Conservation (phyloP, 768 basidiomycete species). For the Trametes cubensis region DNA sequence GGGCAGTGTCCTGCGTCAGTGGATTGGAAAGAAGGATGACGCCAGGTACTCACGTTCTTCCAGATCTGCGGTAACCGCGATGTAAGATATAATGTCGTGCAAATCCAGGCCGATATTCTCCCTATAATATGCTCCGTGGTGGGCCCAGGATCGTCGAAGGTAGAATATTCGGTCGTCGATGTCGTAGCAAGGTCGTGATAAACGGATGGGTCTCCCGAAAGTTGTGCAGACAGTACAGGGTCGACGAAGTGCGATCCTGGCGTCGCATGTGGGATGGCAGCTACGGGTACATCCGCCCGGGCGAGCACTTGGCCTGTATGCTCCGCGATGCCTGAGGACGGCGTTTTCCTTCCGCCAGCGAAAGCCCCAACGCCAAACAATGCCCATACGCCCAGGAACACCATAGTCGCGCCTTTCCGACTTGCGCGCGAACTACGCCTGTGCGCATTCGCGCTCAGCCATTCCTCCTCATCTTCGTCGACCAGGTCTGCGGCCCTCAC, state of each 20-base stretch:
- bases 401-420: slow-evolving; percentile 72
- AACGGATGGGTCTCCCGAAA: slow-evolving; percentile 3
- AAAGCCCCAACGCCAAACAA: slow-evolving; percentile 70
- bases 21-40: slow-evolving; percentile 1
- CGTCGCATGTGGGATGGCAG: not conserved
- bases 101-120: slow-evolving; percentile 91
- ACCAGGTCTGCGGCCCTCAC: slow-evolving; percentile 38
- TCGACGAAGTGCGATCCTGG: not conserved
- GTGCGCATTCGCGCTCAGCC: slow-evolving; percentile 22
- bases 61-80: slow-evolving; percentile 96
- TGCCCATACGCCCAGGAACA: slow-evolving; percentile 78
- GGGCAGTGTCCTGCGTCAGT: not conserved
- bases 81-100: slow-evolving; percentile 91
- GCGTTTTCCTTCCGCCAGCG: slow-evolving; percentile 35
- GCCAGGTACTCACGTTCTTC: slow-evolving; percentile 81
- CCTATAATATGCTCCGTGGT: slow-evolving; percentile 71
- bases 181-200: not conserved
- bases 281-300: slow-evolving; percentile 20
- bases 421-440: slow-evolving; percentile 59
- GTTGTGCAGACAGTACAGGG: slow-evolving; percentile 3
- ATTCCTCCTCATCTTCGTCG: slow-evolving; percentile 31
- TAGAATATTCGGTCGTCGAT: not conserved
- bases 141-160: slow-evolving; percentile 27
- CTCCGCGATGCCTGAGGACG: slow-evolving; percentile 30
- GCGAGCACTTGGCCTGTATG: slow-evolving; percentile 54